Conservation (phyloP, 1,284 basidiomycete genomes). For the Marasmius oreades region DNA sequence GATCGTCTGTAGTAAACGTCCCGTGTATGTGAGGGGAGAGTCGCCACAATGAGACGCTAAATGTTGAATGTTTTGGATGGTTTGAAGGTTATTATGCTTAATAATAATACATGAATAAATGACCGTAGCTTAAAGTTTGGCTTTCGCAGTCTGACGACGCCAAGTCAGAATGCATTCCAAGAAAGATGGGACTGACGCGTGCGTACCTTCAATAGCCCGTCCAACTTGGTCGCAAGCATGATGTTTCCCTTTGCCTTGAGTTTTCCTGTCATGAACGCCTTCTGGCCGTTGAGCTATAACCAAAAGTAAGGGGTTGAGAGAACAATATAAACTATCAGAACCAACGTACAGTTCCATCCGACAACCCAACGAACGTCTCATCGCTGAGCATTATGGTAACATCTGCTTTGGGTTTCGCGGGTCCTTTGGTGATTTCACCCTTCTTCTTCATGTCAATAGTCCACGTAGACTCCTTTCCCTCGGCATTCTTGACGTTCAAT, state of each 20-base stretch:
- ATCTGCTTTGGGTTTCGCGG: slow-evolving; percentile 69
- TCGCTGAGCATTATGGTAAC: slow-evolving; percentile 78
- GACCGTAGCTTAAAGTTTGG: too few relatives aligned
- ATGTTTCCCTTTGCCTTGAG: slow-evolving; percentile 84
- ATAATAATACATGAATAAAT: too few relatives aligned
- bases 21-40: too few relatives aligned
- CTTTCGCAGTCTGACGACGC: too few relatives aligned
- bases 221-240: slow-evolving; percentile 89
- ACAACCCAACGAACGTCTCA: slow-evolving; percentile 63
- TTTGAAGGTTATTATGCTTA: too few relatives aligned
- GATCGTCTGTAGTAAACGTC: too few relatives aligned
- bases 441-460: slow-evolving; percentile 97
- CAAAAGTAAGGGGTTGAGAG: background rate
- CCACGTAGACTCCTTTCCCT: slow-evolving; percentile 78
- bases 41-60: too few relatives aligned
- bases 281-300: slow-evolving; percentile 77
- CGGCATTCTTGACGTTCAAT: slow-evolving; percentile 77
- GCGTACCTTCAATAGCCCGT: slow-evolving; percentile 73
- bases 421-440: slow-evolving; percentile 77
- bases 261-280: slow-evolving; percentile 92
- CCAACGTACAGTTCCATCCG: slow-evolving; percentile 61
- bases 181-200: background rate
- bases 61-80: too few relatives aligned
- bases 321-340: background rate
- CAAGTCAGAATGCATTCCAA: too few relatives aligned